Conservation (phyloP, 2,329 filamentous ascomycete genomes). For the Sclerotinia trifoliorum region DNA sequence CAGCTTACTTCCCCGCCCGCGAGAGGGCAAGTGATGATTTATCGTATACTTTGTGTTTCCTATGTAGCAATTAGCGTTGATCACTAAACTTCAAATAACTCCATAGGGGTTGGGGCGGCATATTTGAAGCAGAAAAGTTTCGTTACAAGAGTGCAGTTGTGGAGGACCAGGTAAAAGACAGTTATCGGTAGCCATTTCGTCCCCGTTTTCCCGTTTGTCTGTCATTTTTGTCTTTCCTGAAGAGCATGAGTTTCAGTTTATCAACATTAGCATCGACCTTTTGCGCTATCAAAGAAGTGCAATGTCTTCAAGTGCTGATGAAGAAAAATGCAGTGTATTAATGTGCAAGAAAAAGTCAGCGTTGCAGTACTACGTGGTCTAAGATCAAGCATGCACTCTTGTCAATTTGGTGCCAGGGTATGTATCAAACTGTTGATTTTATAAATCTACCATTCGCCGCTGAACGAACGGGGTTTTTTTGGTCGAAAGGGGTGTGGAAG, state of each 20-base stretch:
- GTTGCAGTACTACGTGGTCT: constrained; percentile 8
- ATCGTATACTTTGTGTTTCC: neutral
- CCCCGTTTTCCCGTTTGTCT: neutral
- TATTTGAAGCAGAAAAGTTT: neutral
- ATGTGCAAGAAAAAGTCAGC: neutral
- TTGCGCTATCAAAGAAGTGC: neutral
- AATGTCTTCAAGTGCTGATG: neutral
- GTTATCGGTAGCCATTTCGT: too few relatives aligned
- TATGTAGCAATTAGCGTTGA: neutral
- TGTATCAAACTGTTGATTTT: neutral
- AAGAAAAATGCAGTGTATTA: neutral
- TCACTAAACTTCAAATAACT: neutral
- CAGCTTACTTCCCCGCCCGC: constrained; percentile 22
- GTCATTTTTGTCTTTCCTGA: neutral
- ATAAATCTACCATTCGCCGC: constrained; percentile 4
- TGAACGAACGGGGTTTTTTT: neutral
- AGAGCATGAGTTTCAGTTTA: neutral
- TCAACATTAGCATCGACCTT: neutral
- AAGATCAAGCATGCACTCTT: neutral
- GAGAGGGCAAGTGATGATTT: constrained; percentile 1
- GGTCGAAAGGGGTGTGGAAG: neutral
- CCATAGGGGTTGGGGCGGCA: neutral
- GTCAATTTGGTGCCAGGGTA: constrained; percentile 1
- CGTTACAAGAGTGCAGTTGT: too few relatives aligned
- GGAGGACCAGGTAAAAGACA: neutral